Base-by-base conservation (phyloP, 257 asterid species). In the Marsdenia floribunda region DNA sequence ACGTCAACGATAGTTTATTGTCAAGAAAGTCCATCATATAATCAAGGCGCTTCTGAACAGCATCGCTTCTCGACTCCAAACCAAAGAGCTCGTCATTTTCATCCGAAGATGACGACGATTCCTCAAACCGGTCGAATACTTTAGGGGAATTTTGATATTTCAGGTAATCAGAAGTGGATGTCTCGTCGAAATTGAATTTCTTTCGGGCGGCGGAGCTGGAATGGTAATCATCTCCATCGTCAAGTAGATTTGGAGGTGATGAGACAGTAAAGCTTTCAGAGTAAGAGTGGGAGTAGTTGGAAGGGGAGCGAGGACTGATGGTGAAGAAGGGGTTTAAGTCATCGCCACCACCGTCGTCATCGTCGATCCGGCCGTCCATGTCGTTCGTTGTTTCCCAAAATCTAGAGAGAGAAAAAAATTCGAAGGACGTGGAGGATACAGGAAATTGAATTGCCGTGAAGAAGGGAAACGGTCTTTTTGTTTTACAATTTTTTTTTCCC, bases 11-110 rank as follows among this genome's bases (percentile, higher is more conserved):
- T 10, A 94, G 88, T 85, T 92, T 92, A 72, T 90, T 82, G 82
- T 94, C 97, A 46, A 94, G 89, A 73, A 87, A 88, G 63, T 94
- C 90, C 75, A 94, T 90, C 99, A 92, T 94, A 81, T 92, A 87
- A 82, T 94, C 96, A 67, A 94, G 89, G 26, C 96, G 86, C 79
- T 86, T 89, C 79, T 90, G 97, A 44, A 79, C 82, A 79, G 88
- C 88, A 65, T 83, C 91, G 33, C 37, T 79, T 37, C 80, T 73
- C 50, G 90, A 63, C 65, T 79, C 76, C 2, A 76, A 78, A 80
- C 76, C 72, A 80, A 71, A 84, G 33, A 81, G 87, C 35, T 87
- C 93, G 21, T 79, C 89, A 3, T 85, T 90, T 19, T 90, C 95
- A 19, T 89, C 97, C 21, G 84, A 79, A 21, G 97, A 79, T 15